Percentiles rank a stretch among this genome's conserved stretches.
Evolutionary conservation across 306 rosid genomes (phyloP).

Genomic region (Rubus parviflorus): DNA sequence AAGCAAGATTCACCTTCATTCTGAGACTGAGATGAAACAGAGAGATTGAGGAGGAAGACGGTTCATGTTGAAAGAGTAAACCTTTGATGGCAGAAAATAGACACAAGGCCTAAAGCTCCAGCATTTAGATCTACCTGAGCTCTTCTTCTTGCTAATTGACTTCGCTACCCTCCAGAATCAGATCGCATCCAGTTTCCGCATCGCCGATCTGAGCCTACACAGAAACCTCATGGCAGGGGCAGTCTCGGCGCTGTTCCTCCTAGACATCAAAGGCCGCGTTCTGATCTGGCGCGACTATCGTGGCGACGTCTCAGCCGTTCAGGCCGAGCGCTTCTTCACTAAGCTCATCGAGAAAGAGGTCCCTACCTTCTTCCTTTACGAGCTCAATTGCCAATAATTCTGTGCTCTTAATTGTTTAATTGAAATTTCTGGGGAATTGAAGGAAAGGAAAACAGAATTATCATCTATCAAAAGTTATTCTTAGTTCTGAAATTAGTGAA

Average conservation of each 20-base stretch:
- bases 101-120: slow-evolving; percentile 24
- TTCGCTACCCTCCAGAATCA: neutral
- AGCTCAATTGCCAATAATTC: no score
- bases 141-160: neutral
- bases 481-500: neutral
- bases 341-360: slow-evolving; percentile 98
- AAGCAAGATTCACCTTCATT: slow-evolving; percentile 2
- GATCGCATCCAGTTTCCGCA: slow-evolving; percentile 32
- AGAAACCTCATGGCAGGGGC: slow-evolving; percentile 77
- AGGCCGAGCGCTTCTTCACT: slow-evolving; percentile 97
- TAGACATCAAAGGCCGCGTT: slow-evolving; percentile 99
- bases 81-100: neutral
- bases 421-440: no score
- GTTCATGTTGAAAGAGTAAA: neutral
- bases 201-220: slow-evolving; percentile 39
- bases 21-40: neutral
- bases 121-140: slow-evolving; percentile 30
- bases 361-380: neutral
- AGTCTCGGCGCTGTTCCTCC: slow-evolving; percentile 93
- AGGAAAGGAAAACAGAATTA: no score
- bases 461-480: no score
- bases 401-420: no score
- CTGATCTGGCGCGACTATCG: slow-evolving; percentile 99
- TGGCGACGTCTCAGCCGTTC: slow-evolving; percentile 90
- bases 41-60: neutral